Conservation (phyloP, 2,329 filamentous ascomycete genomes). For the Fusarium tuaranense region DNA sequence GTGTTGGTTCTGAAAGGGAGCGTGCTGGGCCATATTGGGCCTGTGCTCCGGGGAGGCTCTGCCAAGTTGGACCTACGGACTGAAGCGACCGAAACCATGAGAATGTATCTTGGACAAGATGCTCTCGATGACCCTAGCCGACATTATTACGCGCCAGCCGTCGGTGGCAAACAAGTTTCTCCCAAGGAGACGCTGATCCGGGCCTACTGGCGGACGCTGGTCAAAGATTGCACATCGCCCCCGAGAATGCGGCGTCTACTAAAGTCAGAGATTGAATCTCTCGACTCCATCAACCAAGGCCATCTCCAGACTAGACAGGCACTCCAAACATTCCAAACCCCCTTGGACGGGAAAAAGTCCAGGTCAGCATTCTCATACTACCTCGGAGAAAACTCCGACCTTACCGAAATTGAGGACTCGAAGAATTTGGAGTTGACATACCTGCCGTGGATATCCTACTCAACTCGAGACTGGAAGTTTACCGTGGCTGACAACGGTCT, state of each 20-base stretch:
- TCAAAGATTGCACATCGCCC: slow-evolving; percentile 9
- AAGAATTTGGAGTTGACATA: neutral
- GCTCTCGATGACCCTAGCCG: neutral
- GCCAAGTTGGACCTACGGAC: accelerated
- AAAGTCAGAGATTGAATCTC: neutral
- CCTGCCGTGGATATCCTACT: neutral
- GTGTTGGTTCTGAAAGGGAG: neutral
- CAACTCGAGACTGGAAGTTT: neutral
- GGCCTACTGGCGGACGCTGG: slow-evolving; percentile 22
- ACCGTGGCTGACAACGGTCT: slow-evolving; percentile 2
- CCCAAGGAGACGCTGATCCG: neutral
- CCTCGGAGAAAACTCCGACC: neutral
- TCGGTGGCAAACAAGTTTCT: neutral
- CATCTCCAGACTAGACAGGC: neutral
- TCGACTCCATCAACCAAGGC: neutral
- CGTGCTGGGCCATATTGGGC: neutral
- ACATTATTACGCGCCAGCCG: neutral
- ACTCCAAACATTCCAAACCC: neutral
- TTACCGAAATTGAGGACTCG: neutral
- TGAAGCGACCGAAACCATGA: neutral
- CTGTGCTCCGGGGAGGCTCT: neutral
- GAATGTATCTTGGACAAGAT: neutral
- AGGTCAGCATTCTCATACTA: neutral
- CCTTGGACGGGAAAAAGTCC: neutral
- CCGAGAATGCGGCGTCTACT: slow-evolving; percentile 18